A percentile compares a stretch with the other conserved stretches of the same genome.
phyloP scores from a whole-genome alignment of 2,329 filamentous ascomycete genomes.

The Grosmannia serpens region DNA sequence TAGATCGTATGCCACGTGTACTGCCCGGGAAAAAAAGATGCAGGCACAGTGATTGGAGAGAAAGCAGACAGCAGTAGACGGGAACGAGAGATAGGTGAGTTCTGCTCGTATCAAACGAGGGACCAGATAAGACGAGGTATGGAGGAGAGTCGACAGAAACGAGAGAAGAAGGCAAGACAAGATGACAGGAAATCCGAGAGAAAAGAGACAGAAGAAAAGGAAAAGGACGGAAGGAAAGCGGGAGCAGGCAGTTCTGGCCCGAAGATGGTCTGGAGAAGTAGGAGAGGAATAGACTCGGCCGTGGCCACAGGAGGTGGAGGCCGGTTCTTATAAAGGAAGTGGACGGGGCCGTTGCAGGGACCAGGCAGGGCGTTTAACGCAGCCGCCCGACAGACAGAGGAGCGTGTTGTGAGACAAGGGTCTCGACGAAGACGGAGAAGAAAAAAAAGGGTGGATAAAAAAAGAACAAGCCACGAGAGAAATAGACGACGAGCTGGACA shows the following conservation, averaged over 20 bases:
- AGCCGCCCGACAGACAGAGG: conserved; percentile 1
- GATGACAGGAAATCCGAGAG: conserved; percentile 9
- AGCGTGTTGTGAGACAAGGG: neutral
- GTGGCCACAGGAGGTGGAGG: conserved; percentile 11
- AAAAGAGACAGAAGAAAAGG: conserved; percentile 9
- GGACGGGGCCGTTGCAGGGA: neutral
- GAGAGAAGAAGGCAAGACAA: conserved; percentile 1
- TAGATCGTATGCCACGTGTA: neutral
- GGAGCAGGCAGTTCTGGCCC: neutral
- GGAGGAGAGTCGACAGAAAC: conserved; percentile 14
- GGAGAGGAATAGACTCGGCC: conserved; percentile 21
- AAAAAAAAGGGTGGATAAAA: conserved; percentile 11
- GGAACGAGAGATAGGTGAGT: neutral
- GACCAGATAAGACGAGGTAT: conserved; percentile 9
- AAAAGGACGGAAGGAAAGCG: conserved; percentile 2
- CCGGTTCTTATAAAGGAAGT: neutral
- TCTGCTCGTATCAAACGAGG: conserved; percentile 32
- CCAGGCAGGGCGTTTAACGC: conserved; percentile 18
- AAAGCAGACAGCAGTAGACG: neutral
- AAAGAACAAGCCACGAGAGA: neutral
- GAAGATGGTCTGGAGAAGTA: conserved; percentile 8
- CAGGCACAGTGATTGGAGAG: neutral
- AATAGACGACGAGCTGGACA: neutral
- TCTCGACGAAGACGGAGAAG: neutral
- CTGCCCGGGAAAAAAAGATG: neutral